Percentiles rank a stretch among this genome's conserved stretches.
Conservation (phyloP, 176 grass and related monocot species). For the Rhynchospora breviuscula region DNA sequence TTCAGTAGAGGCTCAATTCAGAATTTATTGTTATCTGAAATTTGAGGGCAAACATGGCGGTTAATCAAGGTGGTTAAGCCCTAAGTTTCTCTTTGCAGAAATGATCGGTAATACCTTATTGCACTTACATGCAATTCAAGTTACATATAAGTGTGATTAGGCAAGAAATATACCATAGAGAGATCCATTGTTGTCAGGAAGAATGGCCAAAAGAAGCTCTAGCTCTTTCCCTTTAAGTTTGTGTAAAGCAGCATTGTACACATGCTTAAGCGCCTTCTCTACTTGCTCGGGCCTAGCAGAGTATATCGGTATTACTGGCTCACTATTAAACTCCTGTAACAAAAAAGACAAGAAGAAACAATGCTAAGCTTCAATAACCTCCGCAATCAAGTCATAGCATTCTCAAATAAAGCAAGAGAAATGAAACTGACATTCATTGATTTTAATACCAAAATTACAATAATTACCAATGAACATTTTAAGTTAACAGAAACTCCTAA, state of each 20-base stretch:
- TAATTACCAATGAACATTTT: background rate
- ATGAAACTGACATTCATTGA: background rate
- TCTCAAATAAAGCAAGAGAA: background rate
- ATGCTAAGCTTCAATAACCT: background rate
- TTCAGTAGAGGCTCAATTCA: background rate
- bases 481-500: background rate
- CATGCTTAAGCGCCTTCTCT: conserved; percentile 79
- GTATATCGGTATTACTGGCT: conserved; percentile 89
- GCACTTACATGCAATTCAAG: background rate
- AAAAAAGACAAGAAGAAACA: conserved; percentile 5
- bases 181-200: conserved; percentile 94
- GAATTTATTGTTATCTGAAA: background rate
- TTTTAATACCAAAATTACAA: background rate
- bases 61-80: background rate
- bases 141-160: background rate
- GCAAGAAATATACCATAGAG: conserved; percentile 59
- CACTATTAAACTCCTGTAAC: conserved; percentile 84
- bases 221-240: conserved; percentile 97
- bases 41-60: background rate
- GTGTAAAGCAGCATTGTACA: conserved; percentile 75
- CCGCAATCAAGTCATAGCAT: background rate
- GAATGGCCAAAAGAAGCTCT: conserved; percentile 91
- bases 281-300: conserved; percentile 95
- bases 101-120: background rate
- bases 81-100: background rate